Evolutionary conservation across 768 basidiomycete species (phyloP).

Genomic region (Boletus tomentosulus): DNA sequence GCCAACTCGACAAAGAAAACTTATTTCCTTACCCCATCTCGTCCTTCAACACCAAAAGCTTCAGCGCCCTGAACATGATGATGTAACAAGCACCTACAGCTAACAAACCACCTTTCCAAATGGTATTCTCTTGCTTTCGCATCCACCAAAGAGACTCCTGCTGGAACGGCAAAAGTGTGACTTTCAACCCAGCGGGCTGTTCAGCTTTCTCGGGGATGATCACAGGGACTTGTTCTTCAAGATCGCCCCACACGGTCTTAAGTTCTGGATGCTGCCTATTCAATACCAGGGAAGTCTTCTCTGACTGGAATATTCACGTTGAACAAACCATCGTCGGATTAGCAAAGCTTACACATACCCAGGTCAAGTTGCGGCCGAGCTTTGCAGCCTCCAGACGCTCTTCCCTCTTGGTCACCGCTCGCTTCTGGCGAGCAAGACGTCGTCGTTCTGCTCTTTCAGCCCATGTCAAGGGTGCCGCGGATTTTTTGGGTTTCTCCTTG

Average conservation of each 20-base stretch:
- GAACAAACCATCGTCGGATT: conserved; percentile 2
- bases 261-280: conserved; percentile 77
- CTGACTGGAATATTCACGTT: conserved; percentile 48
- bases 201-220: conserved; percentile 64
- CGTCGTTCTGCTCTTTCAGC: conserved; percentile 7
- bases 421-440: conserved; percentile 18
- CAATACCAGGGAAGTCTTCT: conserved; percentile 62
- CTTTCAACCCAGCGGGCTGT: conserved; percentile 81
- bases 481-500: conserved; percentile 8
- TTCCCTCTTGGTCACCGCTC: conserved; percentile 39
- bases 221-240: conserved; percentile 59
- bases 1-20: neutral
- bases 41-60: conserved; percentile 43
- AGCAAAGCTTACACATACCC: conserved; percentile 40
- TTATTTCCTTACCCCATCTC: conserved; percentile 75
- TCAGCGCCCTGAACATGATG: conserved; percentile 5
- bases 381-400: conserved; percentile 47
- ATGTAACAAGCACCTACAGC: conserved; percentile 51
- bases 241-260: conserved; percentile 80
- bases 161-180: conserved; percentile 90
- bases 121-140: conserved; percentile 82
- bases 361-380: conserved; percentile 72
- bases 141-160: conserved; percentile 95
- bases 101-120: conserved; percentile 90
- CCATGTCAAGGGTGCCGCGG: conserved; percentile 4